A percentile compares a stretch with the other conserved stretches of the same genome.
Evolutionary conservation across 2,329 filamentous ascomycete species (phyloP).

Genomic region (Neoscytalidium dimidiatum): DNA sequence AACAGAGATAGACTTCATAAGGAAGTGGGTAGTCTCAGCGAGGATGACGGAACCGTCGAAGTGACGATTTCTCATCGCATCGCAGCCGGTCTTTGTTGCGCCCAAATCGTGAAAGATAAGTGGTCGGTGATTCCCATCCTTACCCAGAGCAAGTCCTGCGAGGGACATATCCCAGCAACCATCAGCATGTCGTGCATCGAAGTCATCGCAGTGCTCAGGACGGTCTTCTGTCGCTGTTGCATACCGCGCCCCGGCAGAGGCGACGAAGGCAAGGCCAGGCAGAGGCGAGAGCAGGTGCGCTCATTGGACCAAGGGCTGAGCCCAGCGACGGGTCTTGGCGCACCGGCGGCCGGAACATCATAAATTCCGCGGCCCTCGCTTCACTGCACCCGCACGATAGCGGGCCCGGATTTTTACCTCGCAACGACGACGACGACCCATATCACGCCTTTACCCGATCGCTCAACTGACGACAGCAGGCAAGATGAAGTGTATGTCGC

Average conservation of each 20-base stretch:
- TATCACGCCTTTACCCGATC: constrained; percentile 21
- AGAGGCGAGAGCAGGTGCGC: neutral
- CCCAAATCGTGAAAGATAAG: neutral
- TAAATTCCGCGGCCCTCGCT: constrained; percentile 9
- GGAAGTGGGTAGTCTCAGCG: neutral
- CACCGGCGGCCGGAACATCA: constrained; percentile 3
- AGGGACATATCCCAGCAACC: neutral
- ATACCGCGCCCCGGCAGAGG: neutral
- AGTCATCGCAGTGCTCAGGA: constrained; percentile 3
- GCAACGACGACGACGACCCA: constrained; percentile 20
- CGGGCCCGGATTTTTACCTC: constrained; percentile 15
- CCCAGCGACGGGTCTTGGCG: neutral
- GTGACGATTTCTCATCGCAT: constrained; percentile 4
- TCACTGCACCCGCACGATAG: constrained; percentile 17
- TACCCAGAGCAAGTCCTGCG: neutral
- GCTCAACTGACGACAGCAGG: constrained; percentile 24
- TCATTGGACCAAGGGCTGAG: neutral
- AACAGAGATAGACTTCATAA: neutral
- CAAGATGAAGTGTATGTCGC: constrained; percentile 39
- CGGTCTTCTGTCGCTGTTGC: constrained; percentile 7
- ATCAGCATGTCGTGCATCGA: constrained; percentile 4
- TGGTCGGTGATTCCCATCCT: neutral
- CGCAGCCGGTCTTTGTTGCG: constrained; percentile 2
- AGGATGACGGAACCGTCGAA: constrained; percentile 9
- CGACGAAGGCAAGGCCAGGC: neutral